These are phyloP conservation scores for Cercospora sojina DNA, from an alignment of 2,329 filamentous ascomycete genomes.

Conservation along the genomic window DNA sequence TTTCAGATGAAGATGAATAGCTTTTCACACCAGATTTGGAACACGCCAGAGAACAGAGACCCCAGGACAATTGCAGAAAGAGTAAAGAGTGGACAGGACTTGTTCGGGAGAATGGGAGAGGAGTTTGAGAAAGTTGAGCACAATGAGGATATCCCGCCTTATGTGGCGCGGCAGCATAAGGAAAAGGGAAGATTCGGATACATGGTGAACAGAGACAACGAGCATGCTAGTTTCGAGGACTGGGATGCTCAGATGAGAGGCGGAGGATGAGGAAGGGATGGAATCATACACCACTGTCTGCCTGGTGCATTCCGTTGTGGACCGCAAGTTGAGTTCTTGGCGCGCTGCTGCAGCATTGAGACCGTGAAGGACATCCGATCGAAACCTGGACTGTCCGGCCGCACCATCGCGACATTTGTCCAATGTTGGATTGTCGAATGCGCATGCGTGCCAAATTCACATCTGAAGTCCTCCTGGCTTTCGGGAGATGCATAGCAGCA, in stretches of 20 bases:
- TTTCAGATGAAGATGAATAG: slow-evolving; percentile 57
- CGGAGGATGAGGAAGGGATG: not conserved
- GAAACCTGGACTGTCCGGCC: not conserved
- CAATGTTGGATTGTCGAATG: not conserved
- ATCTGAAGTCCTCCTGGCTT: not conserved
- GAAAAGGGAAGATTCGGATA: slow-evolving; percentile 37
- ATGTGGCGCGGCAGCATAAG: slow-evolving; percentile 38
- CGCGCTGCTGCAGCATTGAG: not conserved
- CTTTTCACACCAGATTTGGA: slow-evolving; percentile 57
- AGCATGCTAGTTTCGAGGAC: slow-evolving; percentile 41
- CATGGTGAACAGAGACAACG: slow-evolving; percentile 43
- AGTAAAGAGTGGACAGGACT: slow-evolving; percentile 54
- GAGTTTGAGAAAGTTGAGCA: slow-evolving; percentile 50
- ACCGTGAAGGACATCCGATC: not conserved
- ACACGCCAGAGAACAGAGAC: slow-evolving; percentile 51
- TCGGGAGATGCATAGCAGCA: not conserved
- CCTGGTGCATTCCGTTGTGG: not conserved
- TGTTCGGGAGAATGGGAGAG: slow-evolving; percentile 56
- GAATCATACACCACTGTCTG: not conserved
- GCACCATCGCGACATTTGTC: not conserved
- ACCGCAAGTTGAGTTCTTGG: not conserved
- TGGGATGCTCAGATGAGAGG: slow-evolving; percentile 12
- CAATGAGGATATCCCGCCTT: slow-evolving; percentile 54
- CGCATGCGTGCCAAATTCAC: not conserved
- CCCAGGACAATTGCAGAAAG: slow-evolving; percentile 51